Evolutionary conservation across 495 filamentous ascomycete genomes (phyloP).

Genomic region (Chaetomium tenue): DNA sequence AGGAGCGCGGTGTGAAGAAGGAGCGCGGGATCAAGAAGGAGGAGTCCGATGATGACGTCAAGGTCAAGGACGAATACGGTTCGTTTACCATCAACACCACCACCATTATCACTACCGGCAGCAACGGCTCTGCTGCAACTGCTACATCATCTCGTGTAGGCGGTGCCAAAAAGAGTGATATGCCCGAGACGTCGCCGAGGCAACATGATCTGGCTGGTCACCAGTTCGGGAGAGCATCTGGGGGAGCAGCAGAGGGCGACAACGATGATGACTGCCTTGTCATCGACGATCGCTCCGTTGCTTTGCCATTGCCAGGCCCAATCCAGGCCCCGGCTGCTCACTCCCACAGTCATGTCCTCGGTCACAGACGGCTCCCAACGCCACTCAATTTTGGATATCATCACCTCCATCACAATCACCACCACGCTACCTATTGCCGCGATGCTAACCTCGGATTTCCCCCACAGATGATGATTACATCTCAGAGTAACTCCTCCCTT

Average conservation of each 20-base stretch:
- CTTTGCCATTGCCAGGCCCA: neutral
- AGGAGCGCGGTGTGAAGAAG: conserved; percentile 10
- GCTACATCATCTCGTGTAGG: neutral
- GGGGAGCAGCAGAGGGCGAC: neutral
- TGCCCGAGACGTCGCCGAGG: neutral
- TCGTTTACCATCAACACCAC: conserved; percentile 8
- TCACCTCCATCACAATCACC: neutral
- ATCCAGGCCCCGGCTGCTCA: neutral
- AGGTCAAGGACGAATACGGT: conserved; percentile 23
- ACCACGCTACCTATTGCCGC: neutral
- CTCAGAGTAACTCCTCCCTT: conserved; percentile 7
- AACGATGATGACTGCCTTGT: conserved; percentile 2
- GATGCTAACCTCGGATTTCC: conserved; percentile 8
- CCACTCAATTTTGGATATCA: conserved; percentile 16
- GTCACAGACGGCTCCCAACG: neutral
- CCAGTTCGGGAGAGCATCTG: neutral
- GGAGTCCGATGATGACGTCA: conserved; percentile 10
- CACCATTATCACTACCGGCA: neutral
- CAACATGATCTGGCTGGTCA: neutral
- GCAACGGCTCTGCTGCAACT: neutral
- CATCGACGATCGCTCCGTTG: conserved; percentile 3
- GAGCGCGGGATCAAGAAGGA: conserved; percentile 14
- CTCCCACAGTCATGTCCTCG: neutral
- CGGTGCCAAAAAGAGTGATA: neutral
- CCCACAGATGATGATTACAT: conserved; percentile 8